Conservation (phyloP, 2,329 filamentous ascomycete species). For the Cladosporium sp. region DNA sequence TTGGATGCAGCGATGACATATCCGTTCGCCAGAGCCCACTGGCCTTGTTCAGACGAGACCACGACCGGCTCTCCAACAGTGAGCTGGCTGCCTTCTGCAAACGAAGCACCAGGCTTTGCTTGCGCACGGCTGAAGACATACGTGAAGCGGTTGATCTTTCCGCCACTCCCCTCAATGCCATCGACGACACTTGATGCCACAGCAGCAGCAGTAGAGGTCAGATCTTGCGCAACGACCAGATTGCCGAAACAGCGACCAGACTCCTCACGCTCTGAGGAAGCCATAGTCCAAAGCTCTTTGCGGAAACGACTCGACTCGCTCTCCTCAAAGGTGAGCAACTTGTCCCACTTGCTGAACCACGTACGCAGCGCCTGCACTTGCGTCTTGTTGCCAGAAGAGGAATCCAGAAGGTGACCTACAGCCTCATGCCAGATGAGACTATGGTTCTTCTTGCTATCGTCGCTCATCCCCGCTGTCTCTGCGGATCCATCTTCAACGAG, state of each 20-base stretch:
- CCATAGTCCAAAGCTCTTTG: constrained; percentile 93
- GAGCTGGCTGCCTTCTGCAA: constrained; percentile 81
- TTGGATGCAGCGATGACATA: constrained; percentile 79
- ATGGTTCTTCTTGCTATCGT: constrained; percentile 51
- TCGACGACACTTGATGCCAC: constrained; percentile 26
- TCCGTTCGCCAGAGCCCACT: constrained; percentile 91
- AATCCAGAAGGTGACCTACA: constrained; percentile 47
- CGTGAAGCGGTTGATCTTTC: constrained; percentile 86
- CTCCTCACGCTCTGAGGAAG: constrained; percentile 83
- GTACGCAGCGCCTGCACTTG: constrained; percentile 62
- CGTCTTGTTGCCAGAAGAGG: constrained; percentile 48
- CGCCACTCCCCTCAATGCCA: constrained; percentile 44
- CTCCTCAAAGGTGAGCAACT: constrained; percentile 89
- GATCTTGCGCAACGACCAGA: constrained; percentile 67
- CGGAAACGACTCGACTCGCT: constrained; percentile 83
- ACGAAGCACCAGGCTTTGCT: constrained; percentile 65
- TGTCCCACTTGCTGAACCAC: constrained; percentile 95
- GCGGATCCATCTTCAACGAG: constrained; percentile 80
- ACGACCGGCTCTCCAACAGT: constrained; percentile 87
- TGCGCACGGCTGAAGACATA: constrained; percentile 75
- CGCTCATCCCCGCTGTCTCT: constrained; percentile 76
- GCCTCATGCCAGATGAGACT: constrained; percentile 67
- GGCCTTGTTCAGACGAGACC: constrained; percentile 91
- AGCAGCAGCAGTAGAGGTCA: constrained; percentile 25
- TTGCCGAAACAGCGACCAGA: constrained; percentile 87